Conservation (phyloP, 331 rosid species). For the Malus hybrid region DNA sequence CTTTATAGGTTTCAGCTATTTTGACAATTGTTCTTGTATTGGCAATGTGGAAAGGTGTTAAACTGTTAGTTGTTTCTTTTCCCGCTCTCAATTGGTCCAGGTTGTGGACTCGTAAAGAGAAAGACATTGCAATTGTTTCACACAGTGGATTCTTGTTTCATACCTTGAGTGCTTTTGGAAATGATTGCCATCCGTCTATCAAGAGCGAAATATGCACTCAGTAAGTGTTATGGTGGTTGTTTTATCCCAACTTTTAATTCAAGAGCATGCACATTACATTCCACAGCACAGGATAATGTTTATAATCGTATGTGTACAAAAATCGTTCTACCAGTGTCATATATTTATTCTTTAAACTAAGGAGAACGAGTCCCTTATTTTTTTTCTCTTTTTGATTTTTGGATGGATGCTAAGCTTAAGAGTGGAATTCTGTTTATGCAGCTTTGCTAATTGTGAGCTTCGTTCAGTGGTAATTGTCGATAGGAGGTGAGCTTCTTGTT, state of each 20-base stretch:
- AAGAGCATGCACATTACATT: not conserved
- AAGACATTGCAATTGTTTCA: conserved; percentile 72
- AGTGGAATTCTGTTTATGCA: conserved; percentile 26
- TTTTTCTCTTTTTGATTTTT: not conserved
- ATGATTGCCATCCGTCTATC: conserved; percentile 67
- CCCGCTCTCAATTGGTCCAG: conserved; percentile 26
- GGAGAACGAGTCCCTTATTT: not conserved
- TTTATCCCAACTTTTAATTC: not conserved
- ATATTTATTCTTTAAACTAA: not conserved
- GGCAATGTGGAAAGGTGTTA: not conserved
- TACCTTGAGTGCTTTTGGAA: conserved; percentile 61
- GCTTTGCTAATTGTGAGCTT: conserved; percentile 85
- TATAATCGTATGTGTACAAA: not conserved
- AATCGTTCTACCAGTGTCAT: not conserved
- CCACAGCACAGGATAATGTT: not conserved
- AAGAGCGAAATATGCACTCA: conserved; percentile 60
- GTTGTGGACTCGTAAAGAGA: conserved; percentile 93
- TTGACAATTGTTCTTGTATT: not conserved
- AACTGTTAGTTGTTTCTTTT: not conserved
- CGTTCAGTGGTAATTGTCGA: conserved; percentile 76
- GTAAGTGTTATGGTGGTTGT: conserved; percentile 36
- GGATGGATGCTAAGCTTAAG: conserved; percentile 3
- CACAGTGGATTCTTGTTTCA: conserved; percentile 79
- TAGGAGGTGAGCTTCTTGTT: conserved; percentile 49
- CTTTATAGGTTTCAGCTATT: not conserved